phyloP scores from a whole-genome alignment of 768 basidiomycete genomes.

The Royoungia palumana region DNA sequence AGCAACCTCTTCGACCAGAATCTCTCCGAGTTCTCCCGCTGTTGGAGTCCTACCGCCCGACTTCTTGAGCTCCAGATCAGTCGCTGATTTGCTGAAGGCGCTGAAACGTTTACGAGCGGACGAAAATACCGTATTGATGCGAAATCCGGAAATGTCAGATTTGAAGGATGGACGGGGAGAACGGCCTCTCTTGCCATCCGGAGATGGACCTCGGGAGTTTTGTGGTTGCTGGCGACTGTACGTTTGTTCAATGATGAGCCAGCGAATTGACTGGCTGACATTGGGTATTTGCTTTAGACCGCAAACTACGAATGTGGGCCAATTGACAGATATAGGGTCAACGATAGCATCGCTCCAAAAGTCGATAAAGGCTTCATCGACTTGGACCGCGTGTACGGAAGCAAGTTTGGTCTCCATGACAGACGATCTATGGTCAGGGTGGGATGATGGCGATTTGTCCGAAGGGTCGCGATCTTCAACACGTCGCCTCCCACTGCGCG shows the following conservation, averaged over 20 bases:
- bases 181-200: conserved; percentile 28
- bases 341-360: conserved; percentile 76
- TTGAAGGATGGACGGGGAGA: conserved; percentile 44
- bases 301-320: conserved; percentile 71
- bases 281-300: conserved; percentile 48
- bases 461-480: conserved; percentile 19
- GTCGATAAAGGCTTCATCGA: conserved; percentile 82
- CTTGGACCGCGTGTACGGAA: conserved; percentile 40
- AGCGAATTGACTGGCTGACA: conserved; percentile 40
- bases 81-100: conserved; percentile 43
- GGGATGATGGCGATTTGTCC: conserved; percentile 17
- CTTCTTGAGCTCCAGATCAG: conserved; percentile 22
- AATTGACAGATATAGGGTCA: conserved; percentile 60
- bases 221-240: conserved; percentile 37
- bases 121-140: conserved; percentile 40
- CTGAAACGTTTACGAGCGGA: conserved; percentile 62
- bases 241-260: conserved; percentile 68
- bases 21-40: conserved; percentile 72
- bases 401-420: conserved; percentile 39
- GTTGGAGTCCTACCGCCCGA: conserved; percentile 36
- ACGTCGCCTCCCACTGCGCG: conserved; percentile 23
- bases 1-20: conserved; percentile 48
- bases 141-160: conserved; percentile 40
- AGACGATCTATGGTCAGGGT: conserved; percentile 8
- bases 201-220: conserved; percentile 24